phyloP scores from a whole-genome alignment of 306 rosid species.

The cucumber (Cucumis sativus) region Cucumber_9930_V3 NC_026661.2:17500501-17501000 shows the following conservation, averaged over 20 bases:
- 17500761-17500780: not conserved
- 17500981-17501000: too few relatives aligned
- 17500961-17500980: too few relatives aligned
- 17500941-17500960: too few relatives aligned
- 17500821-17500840: slow-evolving; percentile 33
- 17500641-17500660: not conserved
- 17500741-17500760: not conserved
- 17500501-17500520: not conserved
- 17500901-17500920: too few relatives aligned
- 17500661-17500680: not conserved
- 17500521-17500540: slow-evolving; percentile 6
- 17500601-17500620: not conserved
- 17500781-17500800: slow-evolving; percentile 1
- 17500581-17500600: not conserved
- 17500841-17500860: not conserved
- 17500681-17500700: not conserved
- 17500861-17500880: not conserved
- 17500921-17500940: too few relatives aligned
- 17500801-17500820: slow-evolving; percentile 50
- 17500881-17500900: not conserved
- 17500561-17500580: slow-evolving; percentile 2
- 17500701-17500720: not conserved
- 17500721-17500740: not conserved
- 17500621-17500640: not conserved
- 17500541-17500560: not conserved